Conservation (phyloP, 352 stramenopile species). For the Saprolegnia parasitica region DNA sequence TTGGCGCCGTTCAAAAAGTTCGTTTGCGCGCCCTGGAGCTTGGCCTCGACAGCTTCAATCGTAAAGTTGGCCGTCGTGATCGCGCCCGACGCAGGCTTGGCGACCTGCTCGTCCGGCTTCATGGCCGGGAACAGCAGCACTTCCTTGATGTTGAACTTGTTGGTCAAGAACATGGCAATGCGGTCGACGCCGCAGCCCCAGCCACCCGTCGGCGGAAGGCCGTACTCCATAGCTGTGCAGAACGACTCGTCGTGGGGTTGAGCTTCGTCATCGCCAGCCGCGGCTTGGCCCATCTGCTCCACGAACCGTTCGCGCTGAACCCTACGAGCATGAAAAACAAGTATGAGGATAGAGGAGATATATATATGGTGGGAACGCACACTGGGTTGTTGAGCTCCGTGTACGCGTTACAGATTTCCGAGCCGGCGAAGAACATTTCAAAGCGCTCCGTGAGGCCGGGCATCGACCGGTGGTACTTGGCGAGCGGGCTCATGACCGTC, state of each 20-base stretch:
- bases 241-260: conserved; percentile 94
- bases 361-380: conserved; percentile 32
- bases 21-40: conserved; percentile 36
- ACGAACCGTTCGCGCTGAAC: conserved; percentile 81
- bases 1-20: conserved; percentile 68
- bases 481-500: conserved; percentile 95
- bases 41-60: conserved; percentile 63
- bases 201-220: conserved; percentile 95
- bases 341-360: neutral
- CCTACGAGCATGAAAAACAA: conserved; percentile 7
- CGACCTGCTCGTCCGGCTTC: conserved; percentile 91
- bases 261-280: conserved; percentile 74
- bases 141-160: conserved; percentile 95
- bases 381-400: conserved; percentile 99
- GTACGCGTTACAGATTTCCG: conserved; percentile 98
- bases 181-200: conserved; percentile 98
- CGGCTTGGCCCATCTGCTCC: conserved; percentile 75
- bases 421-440: conserved; percentile 95
- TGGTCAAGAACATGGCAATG: conserved; percentile 95
- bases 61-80: conserved; percentile 29
- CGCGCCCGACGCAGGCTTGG: conserved; percentile 20
- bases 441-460: conserved; percentile 95
- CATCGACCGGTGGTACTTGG: conserved; percentile 94
- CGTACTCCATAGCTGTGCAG: conserved; percentile 93
- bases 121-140: conserved; percentile 99